Evolutionary conservation across 345 rosid genomes (phyloP).

Genomic region (Litchi chinensis): DNA sequence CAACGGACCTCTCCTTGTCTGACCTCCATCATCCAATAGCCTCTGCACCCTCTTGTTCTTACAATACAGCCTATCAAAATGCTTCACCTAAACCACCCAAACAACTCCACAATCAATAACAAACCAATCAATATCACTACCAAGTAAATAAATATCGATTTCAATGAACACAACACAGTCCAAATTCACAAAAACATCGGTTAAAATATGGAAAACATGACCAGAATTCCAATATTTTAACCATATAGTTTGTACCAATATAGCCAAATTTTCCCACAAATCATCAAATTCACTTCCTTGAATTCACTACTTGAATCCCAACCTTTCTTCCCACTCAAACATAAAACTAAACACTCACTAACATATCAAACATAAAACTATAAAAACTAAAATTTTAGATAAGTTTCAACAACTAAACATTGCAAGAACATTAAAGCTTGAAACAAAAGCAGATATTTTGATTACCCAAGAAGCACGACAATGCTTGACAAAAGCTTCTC

Average conservation of each 20-base stretch:
- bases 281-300: no score
- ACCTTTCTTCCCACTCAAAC: neutral
- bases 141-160: no score
- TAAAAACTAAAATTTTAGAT: neutral
- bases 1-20: slow-evolving; percentile 73
- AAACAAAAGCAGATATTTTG: neutral
- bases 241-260: no score
- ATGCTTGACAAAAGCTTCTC: slow-evolving; percentile 53
- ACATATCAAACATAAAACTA: neutral
- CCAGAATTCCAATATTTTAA: no score
- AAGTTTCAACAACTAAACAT: neutral
- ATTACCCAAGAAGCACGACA: slow-evolving; percentile 85
- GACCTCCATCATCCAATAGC: slow-evolving; percentile 66
- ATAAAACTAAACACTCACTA: neutral
- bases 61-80: slow-evolving; percentile 78
- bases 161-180: no score
- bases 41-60: slow-evolving; percentile 70
- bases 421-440: neutral
- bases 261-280: no score
- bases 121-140: slow-evolving; percentile 8
- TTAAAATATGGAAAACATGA: no score
- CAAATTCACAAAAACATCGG: no score
- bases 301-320: neutral
- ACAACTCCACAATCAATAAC: neutral
- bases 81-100: slow-evolving; percentile 63